These are phyloP conservation scores for Leishmania aethiopica DNA, from an alignment of 208 protist species.

Conservation along the genomic window DNA sequence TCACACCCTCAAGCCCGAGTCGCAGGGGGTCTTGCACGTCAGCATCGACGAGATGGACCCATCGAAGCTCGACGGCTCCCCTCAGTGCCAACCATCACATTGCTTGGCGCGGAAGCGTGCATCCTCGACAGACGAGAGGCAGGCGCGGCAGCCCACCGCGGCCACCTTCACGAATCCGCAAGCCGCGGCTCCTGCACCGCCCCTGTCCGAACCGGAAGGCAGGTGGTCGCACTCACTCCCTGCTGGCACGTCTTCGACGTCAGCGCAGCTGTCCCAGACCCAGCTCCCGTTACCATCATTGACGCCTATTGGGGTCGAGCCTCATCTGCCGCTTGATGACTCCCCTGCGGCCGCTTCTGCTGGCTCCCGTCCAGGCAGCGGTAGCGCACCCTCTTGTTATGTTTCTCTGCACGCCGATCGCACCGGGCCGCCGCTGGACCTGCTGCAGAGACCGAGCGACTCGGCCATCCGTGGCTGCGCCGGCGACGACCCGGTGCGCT, in stretches of 20 bases:
- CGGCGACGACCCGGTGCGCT: background rate
- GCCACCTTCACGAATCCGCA: constrained; percentile 1
- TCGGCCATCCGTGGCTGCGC: background rate
- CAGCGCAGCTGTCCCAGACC: background rate
- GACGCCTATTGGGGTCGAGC: background rate
- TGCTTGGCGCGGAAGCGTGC: background rate
- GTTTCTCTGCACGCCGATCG: background rate
- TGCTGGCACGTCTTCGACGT: constrained; percentile 1
- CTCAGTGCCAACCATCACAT: background rate
- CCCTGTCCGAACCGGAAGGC: constrained; percentile 2
- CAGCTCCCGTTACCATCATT: background rate
- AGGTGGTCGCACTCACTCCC: constrained; percentile 6
- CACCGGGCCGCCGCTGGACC: background rate
- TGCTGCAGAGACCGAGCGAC: background rate
- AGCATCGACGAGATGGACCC: background rate
- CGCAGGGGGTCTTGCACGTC: constrained; percentile 10
- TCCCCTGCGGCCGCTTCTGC: background rate
- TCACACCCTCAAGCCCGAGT: background rate
- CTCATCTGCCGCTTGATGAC: background rate
- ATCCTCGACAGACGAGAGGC: background rate
- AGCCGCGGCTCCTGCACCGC: background rate
- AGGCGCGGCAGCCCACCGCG: background rate
- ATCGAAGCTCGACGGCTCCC: constrained; percentile 4
- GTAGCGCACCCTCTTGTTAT: background rate
- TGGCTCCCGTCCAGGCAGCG: background rate